Base-by-base conservation (phyloP, 495 filamentous ascomycete genomes). In the Lentithecium fluviatile region DNA sequence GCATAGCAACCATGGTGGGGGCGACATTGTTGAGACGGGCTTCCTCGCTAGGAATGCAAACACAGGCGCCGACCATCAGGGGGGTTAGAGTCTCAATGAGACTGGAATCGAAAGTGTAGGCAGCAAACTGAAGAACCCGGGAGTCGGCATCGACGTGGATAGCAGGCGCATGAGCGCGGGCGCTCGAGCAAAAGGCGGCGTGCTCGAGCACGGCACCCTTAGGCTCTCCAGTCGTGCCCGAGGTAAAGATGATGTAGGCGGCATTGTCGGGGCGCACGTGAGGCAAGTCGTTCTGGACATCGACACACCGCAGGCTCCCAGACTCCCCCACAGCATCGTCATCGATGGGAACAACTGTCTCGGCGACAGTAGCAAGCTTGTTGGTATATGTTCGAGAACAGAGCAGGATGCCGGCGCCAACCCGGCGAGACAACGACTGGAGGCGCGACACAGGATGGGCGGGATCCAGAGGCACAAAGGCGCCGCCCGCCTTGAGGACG, bases 11-110 rank as follows among this genome's bases (percentile, higher is more conserved):
- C 11, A 83, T 81, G 10, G 76, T 74, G 45, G 74, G 74, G 8
- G 76, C 70, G 11, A 81, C 66, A 64, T 81, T 75, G 42, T 78
- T 79, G 13, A 79, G 66, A 10, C 82, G 73, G 19, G 83, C 78
- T 12, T 84, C 74, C 46, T 84, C 79, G 66, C 75, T 78, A 1
- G 83, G 83, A 24, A 87, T 76, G 68, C 85, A 88, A 6, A 87
- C 73, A 56, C 78, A 82, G 25, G 78, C 83, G 17, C 85, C 85
- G 17, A 75, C 51, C 46, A 80, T 79, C 11, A 83, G 62, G 6
- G 80, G 74, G 10, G 75, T 78, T 12, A 82, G 66, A 11, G 78
- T 78, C 56, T 83, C 80, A 70, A 79, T 64, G n/a, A 82, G 65
- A 19, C 73, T 76, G n/a, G 78, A 79, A 64, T 83, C 81, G 43